Conservation (phyloP, 179 eudicot genomes). For the Silene coronaria region DNA sequence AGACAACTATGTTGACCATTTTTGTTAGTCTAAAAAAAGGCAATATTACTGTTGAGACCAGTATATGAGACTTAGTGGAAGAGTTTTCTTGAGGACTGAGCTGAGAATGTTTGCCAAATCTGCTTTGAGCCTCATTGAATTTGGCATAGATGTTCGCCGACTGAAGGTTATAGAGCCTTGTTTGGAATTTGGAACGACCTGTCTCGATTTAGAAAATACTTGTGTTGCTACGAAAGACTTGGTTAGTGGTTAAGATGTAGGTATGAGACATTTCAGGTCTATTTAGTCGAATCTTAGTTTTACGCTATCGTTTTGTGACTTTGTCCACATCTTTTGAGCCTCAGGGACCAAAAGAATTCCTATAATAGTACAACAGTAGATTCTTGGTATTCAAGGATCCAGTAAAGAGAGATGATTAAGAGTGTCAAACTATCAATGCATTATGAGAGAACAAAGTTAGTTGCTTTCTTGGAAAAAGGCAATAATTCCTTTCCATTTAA, state of each 20-base stretch:
- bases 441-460: constrained; percentile 15
- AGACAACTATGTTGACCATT: background rate
- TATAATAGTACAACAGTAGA: background rate
- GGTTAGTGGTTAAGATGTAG: background rate
- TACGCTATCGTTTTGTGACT: background rate
- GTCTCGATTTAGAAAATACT: background rate
- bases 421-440: constrained; percentile 18
- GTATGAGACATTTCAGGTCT: background rate
- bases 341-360: background rate
- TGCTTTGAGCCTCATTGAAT: background rate
- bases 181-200: background rate
- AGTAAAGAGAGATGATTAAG: constrained; percentile 13
- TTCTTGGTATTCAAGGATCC: constrained; percentile 18
- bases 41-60: background rate
- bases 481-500: constrained; percentile 22
- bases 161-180: background rate
- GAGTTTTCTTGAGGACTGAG: background rate
- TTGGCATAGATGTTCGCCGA: background rate
- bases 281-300: background rate
- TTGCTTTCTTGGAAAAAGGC: constrained; percentile 24
- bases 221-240: background rate
- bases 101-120: constrained; percentile 13
- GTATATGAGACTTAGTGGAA: background rate
- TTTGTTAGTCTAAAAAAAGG: background rate
- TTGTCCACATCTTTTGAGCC: background rate